These are phyloP conservation scores for Xerophyta viscosa DNA, from an alignment of 106 monocot genomes.

Conservation along the genomic window DNA sequence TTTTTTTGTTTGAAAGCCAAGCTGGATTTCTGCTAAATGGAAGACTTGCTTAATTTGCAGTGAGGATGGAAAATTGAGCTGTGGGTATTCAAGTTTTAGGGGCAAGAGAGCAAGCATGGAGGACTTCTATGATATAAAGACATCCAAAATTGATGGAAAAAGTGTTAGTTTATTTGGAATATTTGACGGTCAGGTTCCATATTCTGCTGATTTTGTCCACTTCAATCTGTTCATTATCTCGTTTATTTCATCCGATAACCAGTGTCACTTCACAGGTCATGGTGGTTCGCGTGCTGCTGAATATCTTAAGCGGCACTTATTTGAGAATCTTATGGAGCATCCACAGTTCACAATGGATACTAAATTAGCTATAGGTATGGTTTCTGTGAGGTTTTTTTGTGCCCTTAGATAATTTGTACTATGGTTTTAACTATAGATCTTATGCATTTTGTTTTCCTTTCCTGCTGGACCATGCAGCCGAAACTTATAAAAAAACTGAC, in stretches of 20 bases:
- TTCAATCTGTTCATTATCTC: background rate
- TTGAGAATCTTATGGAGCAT: constrained; percentile 87
- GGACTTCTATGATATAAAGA: constrained; percentile 75
- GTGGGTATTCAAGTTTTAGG: constrained; percentile 71
- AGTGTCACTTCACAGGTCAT: constrained; percentile 41
- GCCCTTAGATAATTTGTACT: background rate
- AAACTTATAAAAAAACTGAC: constrained; percentile 83
- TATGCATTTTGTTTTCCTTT: background rate
- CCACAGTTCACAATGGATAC: constrained; percentile 74
- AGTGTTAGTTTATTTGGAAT: constrained; percentile 67
- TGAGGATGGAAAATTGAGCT: constrained; percentile 69
- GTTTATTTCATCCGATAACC: no score
- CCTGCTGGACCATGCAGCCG: constrained; percentile 34
- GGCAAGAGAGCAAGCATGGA: constrained; percentile 84
- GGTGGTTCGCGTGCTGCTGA: constrained; percentile 92
- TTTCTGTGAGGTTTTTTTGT: background rate
- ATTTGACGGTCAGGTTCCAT: constrained; percentile 66
- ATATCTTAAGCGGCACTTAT: constrained; percentile 85
- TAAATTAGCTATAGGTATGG: constrained; percentile 74
- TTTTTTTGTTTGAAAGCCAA: background rate
- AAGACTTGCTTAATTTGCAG: constrained; percentile 24
- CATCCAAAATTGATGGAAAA: constrained; percentile 39
- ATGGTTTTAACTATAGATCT: no score
- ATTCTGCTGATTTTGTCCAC: background rate
- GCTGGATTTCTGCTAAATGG: background rate